phyloP scores from a whole-genome alignment of 116 monocot species.

The Dioscorea cayenensis region DNA sequence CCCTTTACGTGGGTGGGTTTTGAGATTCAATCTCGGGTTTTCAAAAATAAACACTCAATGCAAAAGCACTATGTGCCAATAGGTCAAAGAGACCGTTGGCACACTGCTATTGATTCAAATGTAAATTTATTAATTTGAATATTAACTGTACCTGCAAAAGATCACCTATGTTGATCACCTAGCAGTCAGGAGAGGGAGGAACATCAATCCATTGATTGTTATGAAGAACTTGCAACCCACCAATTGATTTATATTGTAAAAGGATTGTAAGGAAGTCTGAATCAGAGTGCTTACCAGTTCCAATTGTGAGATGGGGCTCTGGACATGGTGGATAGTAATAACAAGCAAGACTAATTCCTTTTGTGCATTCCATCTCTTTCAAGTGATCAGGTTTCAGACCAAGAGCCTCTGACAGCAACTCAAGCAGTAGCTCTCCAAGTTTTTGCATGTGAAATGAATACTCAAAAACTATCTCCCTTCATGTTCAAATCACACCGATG shows the following conservation, averaged over 20 bases:
- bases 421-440: slow-evolving; percentile 6
- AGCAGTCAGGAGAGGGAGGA: background rate
- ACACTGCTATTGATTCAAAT: no score
- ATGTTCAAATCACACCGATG: no score
- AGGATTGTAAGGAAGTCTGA: slow-evolving; percentile 25
- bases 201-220: slow-evolving; percentile 24
- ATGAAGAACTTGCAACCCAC: slow-evolving; percentile 31
- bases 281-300: slow-evolving; percentile 25
- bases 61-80: no score
- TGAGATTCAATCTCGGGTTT: no score
- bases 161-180: background rate
- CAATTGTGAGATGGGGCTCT: slow-evolving; percentile 25
- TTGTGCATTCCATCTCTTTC: slow-evolving; percentile 8
- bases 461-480: slow-evolving; percentile 2
- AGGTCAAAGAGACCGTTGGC: no score
- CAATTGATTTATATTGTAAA: slow-evolving; percentile 26
- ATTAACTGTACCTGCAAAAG: slow-evolving; percentile 3
- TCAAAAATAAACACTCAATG: no score
- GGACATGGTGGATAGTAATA: slow-evolving; percentile 19
- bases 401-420: slow-evolving; percentile 17
- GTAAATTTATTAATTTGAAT: no score
- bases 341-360: background rate
- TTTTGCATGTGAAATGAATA: slow-evolving; percentile 6
- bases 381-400: slow-evolving; percentile 17
- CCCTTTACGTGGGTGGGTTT: no score